phyloP scores from a whole-genome alignment of 306 rosid species.

The Dryas octopetala region DNA sequence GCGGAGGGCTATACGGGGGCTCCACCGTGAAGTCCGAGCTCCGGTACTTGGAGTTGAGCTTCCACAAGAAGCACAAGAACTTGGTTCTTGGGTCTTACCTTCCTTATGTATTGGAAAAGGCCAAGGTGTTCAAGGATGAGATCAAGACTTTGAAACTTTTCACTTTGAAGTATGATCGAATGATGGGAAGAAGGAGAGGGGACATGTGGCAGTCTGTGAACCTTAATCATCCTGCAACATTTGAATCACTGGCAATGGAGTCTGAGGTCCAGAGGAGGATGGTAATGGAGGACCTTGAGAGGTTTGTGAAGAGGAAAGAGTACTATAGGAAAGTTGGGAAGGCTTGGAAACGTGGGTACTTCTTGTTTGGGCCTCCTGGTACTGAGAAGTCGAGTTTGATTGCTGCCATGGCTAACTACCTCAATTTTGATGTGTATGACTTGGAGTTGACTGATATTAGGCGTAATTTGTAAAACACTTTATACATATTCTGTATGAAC shows the following conservation, averaged over 20 bases:
- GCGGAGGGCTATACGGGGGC: background rate
- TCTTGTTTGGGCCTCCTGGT: slow-evolving; percentile 34
- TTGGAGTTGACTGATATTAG: slow-evolving; percentile 23
- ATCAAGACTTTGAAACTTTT: slow-evolving; percentile 33
- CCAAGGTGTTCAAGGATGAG: slow-evolving; percentile 27
- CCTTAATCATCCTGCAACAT: slow-evolving; percentile 23
- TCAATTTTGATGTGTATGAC: slow-evolving; percentile 31
- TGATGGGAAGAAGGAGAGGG: background rate
- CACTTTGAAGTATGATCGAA: slow-evolving; percentile 4
- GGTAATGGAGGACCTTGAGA: slow-evolving; percentile 27
- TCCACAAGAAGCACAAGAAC: slow-evolving; percentile 27
- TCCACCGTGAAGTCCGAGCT: background rate
- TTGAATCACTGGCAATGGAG: slow-evolving; percentile 32
- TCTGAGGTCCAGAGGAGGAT: background rate
- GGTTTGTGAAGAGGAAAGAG: slow-evolving; percentile 28
- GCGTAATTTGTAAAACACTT: too few relatives aligned
- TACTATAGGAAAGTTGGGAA: slow-evolving; percentile 27
- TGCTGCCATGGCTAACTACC: slow-evolving; percentile 36
- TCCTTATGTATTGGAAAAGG: slow-evolving; percentile 30
- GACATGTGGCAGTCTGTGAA: slow-evolving; percentile 33
- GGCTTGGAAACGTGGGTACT: slow-evolving; percentile 35
- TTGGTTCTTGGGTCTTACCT: slow-evolving; percentile 30
- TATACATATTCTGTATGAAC: too few relatives aligned
- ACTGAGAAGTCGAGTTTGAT: slow-evolving; percentile 32
- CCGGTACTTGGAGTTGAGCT: slow-evolving; percentile 27